Percentiles rank a stretch among this genome's conserved stretches.
These are phyloP conservation scores for Gymnopilus dilepis DNA, from an alignment of 768 basidiomycete species.

Conservation along the genomic window DNA sequence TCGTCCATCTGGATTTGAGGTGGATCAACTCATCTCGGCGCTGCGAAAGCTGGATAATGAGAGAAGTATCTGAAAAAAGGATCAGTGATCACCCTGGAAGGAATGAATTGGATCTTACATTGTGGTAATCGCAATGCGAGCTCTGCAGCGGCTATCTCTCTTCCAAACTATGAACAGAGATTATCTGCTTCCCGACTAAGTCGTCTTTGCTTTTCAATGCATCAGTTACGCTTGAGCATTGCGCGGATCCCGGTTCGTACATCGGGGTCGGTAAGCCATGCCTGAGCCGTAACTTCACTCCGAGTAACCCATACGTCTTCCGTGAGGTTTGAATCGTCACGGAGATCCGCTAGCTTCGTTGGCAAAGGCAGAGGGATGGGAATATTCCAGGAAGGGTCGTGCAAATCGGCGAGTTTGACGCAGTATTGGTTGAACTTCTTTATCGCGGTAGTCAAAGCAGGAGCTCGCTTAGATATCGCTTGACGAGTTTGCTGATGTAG, in stretches of 20 bases:
- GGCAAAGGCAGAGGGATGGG: conserved; percentile 39
- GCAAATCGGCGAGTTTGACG: conserved; percentile 25
- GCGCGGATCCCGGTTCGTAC: conserved; percentile 37
- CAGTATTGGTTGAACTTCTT: conserved; percentile 27
- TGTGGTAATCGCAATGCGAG: conserved; percentile 22
- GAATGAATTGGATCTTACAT: conserved; percentile 20
- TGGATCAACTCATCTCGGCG: background rate
- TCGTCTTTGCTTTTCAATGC: conserved; percentile 34
- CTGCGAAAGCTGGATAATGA: background rate
- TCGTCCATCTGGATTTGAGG: conserved; percentile 1
- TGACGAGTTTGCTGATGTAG: conserved; percentile 31
- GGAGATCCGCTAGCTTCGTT: conserved; percentile 31
- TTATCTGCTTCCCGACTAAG: conserved; percentile 38
- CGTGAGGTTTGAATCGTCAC: conserved; percentile 33
- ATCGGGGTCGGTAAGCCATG: conserved; percentile 39
- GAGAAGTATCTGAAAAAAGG: background rate
- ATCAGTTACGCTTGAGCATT: conserved; percentile 33
- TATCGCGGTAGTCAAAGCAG: conserved; percentile 35
- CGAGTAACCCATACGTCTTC: conserved; percentile 45
- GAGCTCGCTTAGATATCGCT: conserved; percentile 37
- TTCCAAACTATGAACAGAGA: conserved; percentile 39
- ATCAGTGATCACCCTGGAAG: background rate
- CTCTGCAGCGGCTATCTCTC: conserved; percentile 33
- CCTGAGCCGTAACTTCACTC: conserved; percentile 15
- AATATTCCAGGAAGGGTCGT: conserved; percentile 29